Evolutionary conservation across 208 protist species (phyloP).

Genomic region (Acanthamoeba rhysodes): DNA sequence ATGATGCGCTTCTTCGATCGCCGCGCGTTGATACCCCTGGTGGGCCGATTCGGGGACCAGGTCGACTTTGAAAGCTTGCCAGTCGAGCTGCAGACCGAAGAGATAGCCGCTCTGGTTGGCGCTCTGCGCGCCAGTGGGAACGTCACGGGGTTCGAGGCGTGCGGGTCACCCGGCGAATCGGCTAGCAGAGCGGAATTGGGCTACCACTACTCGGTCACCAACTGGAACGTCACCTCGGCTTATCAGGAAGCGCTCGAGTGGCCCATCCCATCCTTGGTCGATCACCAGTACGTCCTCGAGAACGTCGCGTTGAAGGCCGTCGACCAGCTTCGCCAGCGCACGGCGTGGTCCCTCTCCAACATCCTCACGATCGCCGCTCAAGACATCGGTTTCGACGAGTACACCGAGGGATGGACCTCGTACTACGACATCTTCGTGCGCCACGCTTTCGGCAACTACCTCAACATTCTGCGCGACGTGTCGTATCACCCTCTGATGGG

Average conservation of each 20-base stretch:
- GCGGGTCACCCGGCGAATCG: constrained; percentile 8
- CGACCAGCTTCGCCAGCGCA: constrained; percentile 79
- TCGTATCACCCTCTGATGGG: constrained; percentile 75
- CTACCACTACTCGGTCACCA: constrained; percentile 22
- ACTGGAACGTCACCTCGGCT: neutral
- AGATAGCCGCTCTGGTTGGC: constrained; percentile 40
- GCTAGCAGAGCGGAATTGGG: neutral
- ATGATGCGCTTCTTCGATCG: constrained; percentile 47
- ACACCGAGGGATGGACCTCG: constrained; percentile 37
- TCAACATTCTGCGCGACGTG: constrained; percentile 75
- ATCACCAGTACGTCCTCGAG: constrained; percentile 21
- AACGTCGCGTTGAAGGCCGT: constrained; percentile 45
- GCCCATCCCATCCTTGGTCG: neutral
- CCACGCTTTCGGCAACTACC: constrained; percentile 78
- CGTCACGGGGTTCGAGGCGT: constrained; percentile 22
- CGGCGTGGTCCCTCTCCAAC: constrained; percentile 72
- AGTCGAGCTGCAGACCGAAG: constrained; percentile 52
- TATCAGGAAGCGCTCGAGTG: constrained; percentile 37
- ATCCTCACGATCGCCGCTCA: constrained; percentile 49
- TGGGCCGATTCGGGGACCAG: constrained; percentile 73
- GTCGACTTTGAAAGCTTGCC: constrained; percentile 62
- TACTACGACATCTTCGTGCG: constrained; percentile 82
- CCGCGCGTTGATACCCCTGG: neutral
- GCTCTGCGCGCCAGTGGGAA: constrained; percentile 7
- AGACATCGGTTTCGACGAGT: constrained; percentile 11